Evolutionary conservation across 2,329 filamentous ascomycete genomes (phyloP).

Genomic region (Aspergillus awamori): DNA sequence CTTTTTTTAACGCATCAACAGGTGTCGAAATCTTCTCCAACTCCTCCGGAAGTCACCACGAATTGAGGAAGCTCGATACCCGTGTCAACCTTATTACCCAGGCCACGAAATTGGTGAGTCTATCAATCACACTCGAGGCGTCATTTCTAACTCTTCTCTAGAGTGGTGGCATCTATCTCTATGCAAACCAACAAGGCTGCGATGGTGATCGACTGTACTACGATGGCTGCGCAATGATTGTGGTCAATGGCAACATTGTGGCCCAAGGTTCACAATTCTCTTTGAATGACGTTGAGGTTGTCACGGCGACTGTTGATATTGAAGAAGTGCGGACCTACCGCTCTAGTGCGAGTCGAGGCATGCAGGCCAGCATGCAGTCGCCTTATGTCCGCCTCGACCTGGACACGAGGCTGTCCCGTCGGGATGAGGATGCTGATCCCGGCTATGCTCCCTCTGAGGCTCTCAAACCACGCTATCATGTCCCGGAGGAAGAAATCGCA

Average conservation of each 20-base stretch:
- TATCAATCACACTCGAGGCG: too few species aligned
- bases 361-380: constrained; percentile 38
- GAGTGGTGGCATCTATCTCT: constrained; percentile 56
- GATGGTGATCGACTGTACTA: constrained; percentile 66
- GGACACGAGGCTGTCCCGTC: constrained; percentile 39
- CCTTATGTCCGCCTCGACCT: constrained; percentile 42
- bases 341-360: constrained; percentile 31
- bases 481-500: constrained; percentile 69
- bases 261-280: constrained; percentile 69
- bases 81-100: constrained; percentile 67
- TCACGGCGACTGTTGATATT: constrained; percentile 67
- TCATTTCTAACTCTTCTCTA: constrained; percentile 24
- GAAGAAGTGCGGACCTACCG: constrained; percentile 59
- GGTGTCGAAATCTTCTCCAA: constrained; percentile 76
- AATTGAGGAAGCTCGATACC: constrained; percentile 67
- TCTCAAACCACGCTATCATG: constrained; percentile 57
- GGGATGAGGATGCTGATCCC: constrained; percentile 47
- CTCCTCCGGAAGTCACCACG: constrained; percentile 68
- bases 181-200: constrained; percentile 64
- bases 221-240: constrained; percentile 66
- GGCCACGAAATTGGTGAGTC: constrained; percentile 54
- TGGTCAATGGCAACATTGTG: constrained; percentile 64
- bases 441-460: constrained; percentile 49
- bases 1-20: constrained; percentile 30
- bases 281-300: constrained; percentile 66